A percentile compares a stretch with the other conserved stretches of the same genome.
phyloP scores from a whole-genome alignment of 176 grass and related monocot species.

The Phoenix dactylifera region DNA sequence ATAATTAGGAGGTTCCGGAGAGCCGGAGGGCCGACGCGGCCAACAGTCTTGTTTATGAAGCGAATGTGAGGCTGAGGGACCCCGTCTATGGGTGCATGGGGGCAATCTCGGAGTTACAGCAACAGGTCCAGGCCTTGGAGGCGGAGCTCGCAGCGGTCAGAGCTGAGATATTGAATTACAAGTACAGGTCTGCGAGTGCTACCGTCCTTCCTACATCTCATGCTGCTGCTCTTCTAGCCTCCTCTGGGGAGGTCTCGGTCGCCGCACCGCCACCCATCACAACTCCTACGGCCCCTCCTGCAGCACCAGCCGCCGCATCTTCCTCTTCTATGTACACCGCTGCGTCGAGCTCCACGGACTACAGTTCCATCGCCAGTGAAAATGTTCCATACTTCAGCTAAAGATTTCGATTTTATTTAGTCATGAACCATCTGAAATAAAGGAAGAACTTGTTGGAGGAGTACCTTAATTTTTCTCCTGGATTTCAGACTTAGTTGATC shows the following conservation, averaged over 20 bases:
- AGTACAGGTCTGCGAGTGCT: slow-evolving; percentile 24
- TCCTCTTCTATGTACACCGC: slow-evolving; percentile 65
- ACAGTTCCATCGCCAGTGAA: slow-evolving; percentile 81
- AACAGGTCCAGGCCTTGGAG: slow-evolving; percentile 81
- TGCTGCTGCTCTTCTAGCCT: slow-evolving; percentile 37
- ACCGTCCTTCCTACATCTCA: slow-evolving; percentile 44
- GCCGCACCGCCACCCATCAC: neutral
- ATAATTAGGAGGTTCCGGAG: slow-evolving; percentile 71
- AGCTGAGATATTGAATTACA: slow-evolving; percentile 57
- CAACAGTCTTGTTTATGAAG: slow-evolving; percentile 92
- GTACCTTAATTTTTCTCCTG: too few relatives aligned
- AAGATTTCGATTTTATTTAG: slow-evolving; percentile 8
- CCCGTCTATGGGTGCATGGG: slow-evolving; percentile 94
- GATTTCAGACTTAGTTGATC: too few relatives aligned
- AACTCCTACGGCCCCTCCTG: neutral
- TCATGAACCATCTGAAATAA: slow-evolving; percentile 11
- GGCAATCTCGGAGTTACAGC: slow-evolving; percentile 64
- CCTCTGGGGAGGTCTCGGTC: slow-evolving; percentile 14
- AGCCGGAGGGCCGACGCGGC: slow-evolving; percentile 71
- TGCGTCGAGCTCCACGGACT: slow-evolving; percentile 73
- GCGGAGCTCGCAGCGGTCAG: slow-evolving; percentile 55
- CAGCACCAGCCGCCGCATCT: slow-evolving; percentile 32
- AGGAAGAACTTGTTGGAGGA: neutral
- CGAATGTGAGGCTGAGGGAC: slow-evolving; percentile 72
- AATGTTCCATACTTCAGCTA: slow-evolving; percentile 68